Evolutionary conservation across 108 stramenopile species (phyloP), one percentile per base, ranked within the genome.

Genomic region (Cyclostephanos invisitatus): DNA sequence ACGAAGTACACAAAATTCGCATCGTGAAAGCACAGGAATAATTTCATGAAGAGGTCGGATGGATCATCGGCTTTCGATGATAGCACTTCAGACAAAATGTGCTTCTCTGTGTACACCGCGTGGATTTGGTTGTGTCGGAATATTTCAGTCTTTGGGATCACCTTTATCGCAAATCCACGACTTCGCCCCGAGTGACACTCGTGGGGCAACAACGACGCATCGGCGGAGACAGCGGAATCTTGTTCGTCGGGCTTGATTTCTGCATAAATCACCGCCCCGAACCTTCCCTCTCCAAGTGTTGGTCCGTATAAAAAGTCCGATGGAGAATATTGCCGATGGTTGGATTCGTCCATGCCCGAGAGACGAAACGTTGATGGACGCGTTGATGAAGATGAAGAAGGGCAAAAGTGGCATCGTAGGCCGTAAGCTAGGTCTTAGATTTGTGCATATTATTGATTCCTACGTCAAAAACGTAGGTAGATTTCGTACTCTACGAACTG

Each of bases 201-300:
- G 11, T 54, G 53, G 0, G 20, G 44, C 44, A 14, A 46, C 44
- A 15, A 46, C 15, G 44, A 2, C 22, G 2, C 53, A 53, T 53
- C 51, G 40, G 40, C 1, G 22, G 47, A 53, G 48, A 0, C 14
- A 35, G 37, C 11, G 27, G 25, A 29, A 14, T 35, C 37, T 37
- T 57, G 24, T 22, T 35, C 35, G 12, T 60, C 36, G 27, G 36
- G 10, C 27, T 67, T 72, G 68, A 71, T 67, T 27, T 75, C 74
- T 17, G 68, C 82, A 44, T 83, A 80, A 15, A 83, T 63, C 22
- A 83, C 82, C 24, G 62, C 60, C 18, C 74, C 78, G 42, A 75
- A 83, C 14, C 73, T 21, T 14, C 82, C 82, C 46, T 83, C 78
- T 29, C 82, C 82, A 38, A 83, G 49, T 22, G 68, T 70, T 32